These are phyloP conservation scores for Blastobotrys serpentis DNA, from an alignment of 1,139 yeast genomes.

Conservation along the genomic window DNA sequence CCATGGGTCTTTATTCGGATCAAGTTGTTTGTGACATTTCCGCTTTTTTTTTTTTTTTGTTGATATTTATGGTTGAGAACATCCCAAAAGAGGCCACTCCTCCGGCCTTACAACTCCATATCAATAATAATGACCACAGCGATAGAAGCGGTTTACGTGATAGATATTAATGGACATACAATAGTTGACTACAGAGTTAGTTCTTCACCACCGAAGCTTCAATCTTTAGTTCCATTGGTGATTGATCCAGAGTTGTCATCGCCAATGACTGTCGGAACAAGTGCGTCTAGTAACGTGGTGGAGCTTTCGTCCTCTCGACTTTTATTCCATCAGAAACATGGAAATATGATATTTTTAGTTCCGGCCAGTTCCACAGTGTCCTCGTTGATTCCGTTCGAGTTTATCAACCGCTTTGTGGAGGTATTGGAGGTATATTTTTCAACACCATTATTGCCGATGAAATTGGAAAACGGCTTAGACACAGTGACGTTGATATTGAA, in stretches of 20 bases:
- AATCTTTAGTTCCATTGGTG: conserved; percentile 41
- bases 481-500: conserved; percentile 58
- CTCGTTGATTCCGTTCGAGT: conserved; percentile 55
- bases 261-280: conserved; percentile 9
- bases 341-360: conserved; percentile 33
- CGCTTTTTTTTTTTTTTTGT: too few species aligned
- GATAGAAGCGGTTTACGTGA: conserved; percentile 62
- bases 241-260: conserved; percentile 24
- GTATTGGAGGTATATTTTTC: conserved; percentile 61
- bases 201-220: conserved; percentile 52
- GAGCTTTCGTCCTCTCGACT: conserved; percentile 37
- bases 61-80: neutral
- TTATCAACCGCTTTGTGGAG: conserved; percentile 51
- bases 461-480: conserved; percentile 65
- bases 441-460: conserved; percentile 53
- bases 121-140: conserved; percentile 21
- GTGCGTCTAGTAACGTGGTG: conserved; percentile 24
- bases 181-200: conserved; percentile 58
- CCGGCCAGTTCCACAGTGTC: conserved; percentile 36
- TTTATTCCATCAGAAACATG: conserved; percentile 34
- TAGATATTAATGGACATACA: conserved; percentile 55
- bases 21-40: neutral
- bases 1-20: too few species aligned
- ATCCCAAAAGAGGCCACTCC: neutral
- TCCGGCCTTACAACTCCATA: too few species aligned